Evolutionary conservation across 1,284 basidiomycete genomes (phyloP).

Genomic region (Melampsora abietis-canadensis): DNA sequence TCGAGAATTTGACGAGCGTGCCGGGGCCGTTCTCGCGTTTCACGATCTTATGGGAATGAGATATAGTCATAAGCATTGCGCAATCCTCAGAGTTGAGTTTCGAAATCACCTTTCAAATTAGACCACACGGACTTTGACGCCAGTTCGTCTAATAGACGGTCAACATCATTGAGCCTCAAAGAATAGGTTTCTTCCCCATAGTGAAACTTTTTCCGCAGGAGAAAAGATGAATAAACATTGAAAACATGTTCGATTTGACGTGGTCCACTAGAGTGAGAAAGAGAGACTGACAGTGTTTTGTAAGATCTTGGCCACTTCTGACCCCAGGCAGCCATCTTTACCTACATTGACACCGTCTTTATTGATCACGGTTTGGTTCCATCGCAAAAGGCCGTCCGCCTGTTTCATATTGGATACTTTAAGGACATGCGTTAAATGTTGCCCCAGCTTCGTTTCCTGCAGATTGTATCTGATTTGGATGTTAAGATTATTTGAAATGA

Average conservation of each 20-base stretch:
- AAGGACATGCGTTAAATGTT: constrained; percentile 60
- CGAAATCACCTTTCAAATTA: constrained; percentile 55
- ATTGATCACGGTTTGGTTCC: constrained; percentile 56
- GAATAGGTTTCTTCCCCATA: constrained; percentile 2
- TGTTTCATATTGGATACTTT: constrained; percentile 54
- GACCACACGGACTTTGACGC: constrained; percentile 67
- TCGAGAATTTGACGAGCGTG: constrained; percentile 4
- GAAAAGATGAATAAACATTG: constrained; percentile 42
- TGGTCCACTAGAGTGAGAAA: not conserved
- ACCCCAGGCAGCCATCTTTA: constrained; percentile 66
- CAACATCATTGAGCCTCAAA: constrained; percentile 57
- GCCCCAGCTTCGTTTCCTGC: constrained; percentile 66
- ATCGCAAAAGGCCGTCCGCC: constrained; percentile 56
- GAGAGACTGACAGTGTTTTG: constrained; percentile 48
- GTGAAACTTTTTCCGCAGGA: constrained; percentile 52
- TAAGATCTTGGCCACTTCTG: constrained; percentile 61
- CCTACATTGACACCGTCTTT: constrained; percentile 51
- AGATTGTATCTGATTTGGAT: constrained; percentile 60
- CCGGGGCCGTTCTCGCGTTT: not conserved
- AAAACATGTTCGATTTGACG: constrained; percentile 42
- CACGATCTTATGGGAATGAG: not conserved
- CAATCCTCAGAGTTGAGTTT: constrained; percentile 44
- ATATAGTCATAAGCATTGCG: constrained; percentile 44
- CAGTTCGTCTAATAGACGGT: constrained; percentile 67
- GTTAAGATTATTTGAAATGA: not conserved